Evolutionary conservation across 1,284 basidiomycete genomes (phyloP), one percentile per base, ranked within the genome.

Genomic region (Cutaneotrichosporon sp.): DNA sequence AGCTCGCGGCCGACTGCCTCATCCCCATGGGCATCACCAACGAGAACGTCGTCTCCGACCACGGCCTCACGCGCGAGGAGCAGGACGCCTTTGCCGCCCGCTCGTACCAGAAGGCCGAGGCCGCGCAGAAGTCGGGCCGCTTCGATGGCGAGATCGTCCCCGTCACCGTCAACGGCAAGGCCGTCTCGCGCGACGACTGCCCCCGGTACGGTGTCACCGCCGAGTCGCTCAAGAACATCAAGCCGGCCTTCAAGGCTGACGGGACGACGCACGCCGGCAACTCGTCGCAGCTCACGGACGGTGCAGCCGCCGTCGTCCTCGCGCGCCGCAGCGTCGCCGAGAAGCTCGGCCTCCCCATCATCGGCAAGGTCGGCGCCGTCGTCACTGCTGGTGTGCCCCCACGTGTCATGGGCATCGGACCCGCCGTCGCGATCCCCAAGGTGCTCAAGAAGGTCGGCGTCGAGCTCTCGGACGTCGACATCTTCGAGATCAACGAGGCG

Each of bases 11-110:
- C 63, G 94, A 99, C 83, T 97, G 95, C 80, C 84, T 95, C 22
- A 84, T 95, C 67, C 95, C 95, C 59, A 97, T 97, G 92, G 92
- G 92, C 64, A 88, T 91, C 80, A 94, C 92, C 45, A 94, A 91
- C 45, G 94, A 97, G 83, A 97, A 95, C 75, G 92, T 69, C 67
- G 92, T 93, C 22, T 80, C 83, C 6, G 64, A 66, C 16, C 18
- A 56, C 29, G 55, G 13, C 51, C 58, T 97, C 74, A 81, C 88
- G 47, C 89, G 94, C 59, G 82, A 82, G 50, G 81, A 79, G 51
- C 93, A 95, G 80, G 94, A 97, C 82, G 85, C 83, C 54, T 97
- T 95, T 72, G 88, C 93, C 10, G 92, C 92, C 34, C 79, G 84
- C 59, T 93, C 91, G 1, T 92, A 78, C 71, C 86, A 87, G 72